Evolutionary conservation across 2,329 filamentous ascomycete species (phyloP), one percentile per base, ranked within the genome.

Genomic region (Passalora sequoiae): DNA sequence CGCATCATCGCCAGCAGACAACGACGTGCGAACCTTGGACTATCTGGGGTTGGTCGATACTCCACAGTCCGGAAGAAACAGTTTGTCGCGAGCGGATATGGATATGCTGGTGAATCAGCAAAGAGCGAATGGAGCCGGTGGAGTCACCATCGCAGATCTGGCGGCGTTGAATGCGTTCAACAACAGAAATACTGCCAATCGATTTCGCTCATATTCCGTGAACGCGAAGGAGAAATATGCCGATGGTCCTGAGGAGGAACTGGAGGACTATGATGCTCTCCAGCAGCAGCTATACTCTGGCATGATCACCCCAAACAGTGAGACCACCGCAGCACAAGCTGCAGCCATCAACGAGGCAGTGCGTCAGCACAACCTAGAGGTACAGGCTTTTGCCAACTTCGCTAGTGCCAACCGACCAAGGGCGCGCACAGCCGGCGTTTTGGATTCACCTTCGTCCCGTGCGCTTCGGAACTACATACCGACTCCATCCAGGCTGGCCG

Each of bases 161-260:
- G 81, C 83, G 49, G 83, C 86, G 62, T 77, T 87, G 51, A 84
- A 83, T 53, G 83, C 86, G 61, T 80, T 86, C 54, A 84, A 83
- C 52, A 84, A 82, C 53, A 85, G 80, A 62, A 85, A 86, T 57
- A 63, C 64, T 31, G 76, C 83, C 32, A 97, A 86, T 64, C 81
- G 92, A 40, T 94, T 97, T 73, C 82, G 92, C 35, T 98, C 92
- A 1, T 97, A 96, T 66, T 98, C 92, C 1, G 92, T 98, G 53
- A 98, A 98, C 66, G 94, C 94, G 43, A 96, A 94, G 67, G 91
- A 97, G 64, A 94, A 92, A 65, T 97, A 97, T 59, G 89, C 86
- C 2, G 88, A 94, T 57, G 89, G 94, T 40, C 83, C 86, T 12
- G 87, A 85, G 47, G 67, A 66, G 36, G 69, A 71, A 44, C 43